Evolutionary conservation across 345 rosid genomes (phyloP).

Genomic region (Pugionium dolabratum): DNA sequence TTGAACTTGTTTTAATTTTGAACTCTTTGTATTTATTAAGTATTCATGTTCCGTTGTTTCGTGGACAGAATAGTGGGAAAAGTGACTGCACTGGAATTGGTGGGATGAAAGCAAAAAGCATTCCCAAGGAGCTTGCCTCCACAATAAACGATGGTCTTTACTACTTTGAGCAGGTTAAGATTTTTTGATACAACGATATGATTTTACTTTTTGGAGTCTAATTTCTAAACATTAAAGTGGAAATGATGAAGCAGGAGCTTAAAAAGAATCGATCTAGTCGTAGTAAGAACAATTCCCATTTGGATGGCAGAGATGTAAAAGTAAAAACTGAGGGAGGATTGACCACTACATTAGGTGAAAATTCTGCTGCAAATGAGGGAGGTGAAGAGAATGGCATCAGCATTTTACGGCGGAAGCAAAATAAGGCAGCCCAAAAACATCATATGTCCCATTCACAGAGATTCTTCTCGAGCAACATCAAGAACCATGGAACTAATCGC

Average conservation of each 20-base stretch:
- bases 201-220: constrained; percentile 10
- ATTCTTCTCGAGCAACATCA: constrained; percentile 79
- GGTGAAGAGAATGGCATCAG: constrained; percentile 62
- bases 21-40: constrained; percentile 22
- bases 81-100: constrained; percentile 51
- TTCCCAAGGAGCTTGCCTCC: constrained; percentile 80
- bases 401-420: constrained; percentile 64
- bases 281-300: constrained; percentile 52
- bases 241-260: constrained; percentile 59
- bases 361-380: constrained; percentile 46
- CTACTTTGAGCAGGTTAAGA: constrained; percentile 84
- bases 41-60: constrained; percentile 31
- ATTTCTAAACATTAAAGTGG: constrained; percentile 14
- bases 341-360: constrained; percentile 49
- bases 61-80: constrained; percentile 67
- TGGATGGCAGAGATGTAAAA: constrained; percentile 64
- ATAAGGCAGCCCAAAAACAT: constrained; percentile 60
- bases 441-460: constrained; percentile 64
- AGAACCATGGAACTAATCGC: constrained; percentile 59
- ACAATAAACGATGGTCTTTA: constrained; percentile 90
- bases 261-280: constrained; percentile 57
- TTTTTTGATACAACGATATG: constrained; percentile 11
- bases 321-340: constrained; percentile 47
- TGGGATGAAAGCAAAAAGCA: constrained; percentile 50
- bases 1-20: not conserved